Evolutionary conservation across 139 green algal genomes (phyloP).

Genomic region (Micractinium sp.): DNA sequence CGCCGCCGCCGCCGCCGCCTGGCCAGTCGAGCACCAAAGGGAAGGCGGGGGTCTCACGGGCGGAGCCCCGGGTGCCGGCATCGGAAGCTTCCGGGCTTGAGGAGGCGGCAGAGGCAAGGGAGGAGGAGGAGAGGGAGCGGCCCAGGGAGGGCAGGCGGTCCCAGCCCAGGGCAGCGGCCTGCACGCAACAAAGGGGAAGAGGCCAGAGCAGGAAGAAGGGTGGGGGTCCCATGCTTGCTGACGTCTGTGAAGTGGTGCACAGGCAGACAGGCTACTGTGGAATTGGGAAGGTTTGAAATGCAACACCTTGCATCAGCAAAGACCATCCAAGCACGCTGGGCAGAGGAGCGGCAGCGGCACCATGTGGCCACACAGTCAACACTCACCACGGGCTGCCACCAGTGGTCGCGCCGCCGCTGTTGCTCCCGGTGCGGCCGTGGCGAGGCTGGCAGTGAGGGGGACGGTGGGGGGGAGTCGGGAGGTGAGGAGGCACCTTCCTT

Average conservation of each 20-base stretch:
- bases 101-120: neutral
- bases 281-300: neutral
- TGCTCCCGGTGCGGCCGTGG: neutral
- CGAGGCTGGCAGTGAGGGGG: neutral
- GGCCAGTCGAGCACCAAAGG: conserved; percentile 12
- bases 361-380: neutral
- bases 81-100: neutral
- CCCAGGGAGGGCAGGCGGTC: neutral
- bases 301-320: neutral
- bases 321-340: neutral
- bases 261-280: neutral
- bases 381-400: neutral
- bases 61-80: neutral
- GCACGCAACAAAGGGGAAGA: neutral
- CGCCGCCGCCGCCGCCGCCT: neutral
- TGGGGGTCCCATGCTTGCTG: neutral
- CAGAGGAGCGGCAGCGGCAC: neutral
- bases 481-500: neutral
- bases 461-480: neutral
- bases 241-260: neutral
- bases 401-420: neutral
- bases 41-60: neutral
- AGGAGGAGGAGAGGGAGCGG: neutral
- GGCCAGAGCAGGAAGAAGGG: neutral
- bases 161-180: conserved; percentile 20